A percentile compares a stretch with the other conserved stretches of the same genome.
Evolutionary conservation across 768 basidiomycete genomes (phyloP).

Genomic region (Boletus tomentosulus): DNA sequence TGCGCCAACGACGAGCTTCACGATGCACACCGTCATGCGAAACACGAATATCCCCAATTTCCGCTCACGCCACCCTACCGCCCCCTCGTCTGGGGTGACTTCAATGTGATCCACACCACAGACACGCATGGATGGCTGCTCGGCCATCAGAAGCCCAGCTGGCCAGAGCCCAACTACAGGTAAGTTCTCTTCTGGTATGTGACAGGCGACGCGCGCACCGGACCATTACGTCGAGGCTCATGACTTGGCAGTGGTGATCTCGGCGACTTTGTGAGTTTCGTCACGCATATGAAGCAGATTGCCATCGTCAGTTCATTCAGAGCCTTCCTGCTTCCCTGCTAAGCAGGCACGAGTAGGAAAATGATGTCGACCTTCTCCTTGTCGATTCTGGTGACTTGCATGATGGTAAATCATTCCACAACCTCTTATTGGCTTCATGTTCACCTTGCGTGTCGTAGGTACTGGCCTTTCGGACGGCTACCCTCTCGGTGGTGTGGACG

Average conservation of each 20-base stretch:
- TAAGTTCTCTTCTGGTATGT: conserved; percentile 18
- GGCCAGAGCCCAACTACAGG: conserved; percentile 76
- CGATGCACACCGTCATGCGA: conserved; percentile 27
- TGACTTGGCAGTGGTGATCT: conserved; percentile 45
- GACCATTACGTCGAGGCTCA: not conserved
- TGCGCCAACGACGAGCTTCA: conserved; percentile 16
- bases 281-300: conserved; percentile 72
- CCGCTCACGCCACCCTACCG: conserved; percentile 55
- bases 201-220: not conserved
- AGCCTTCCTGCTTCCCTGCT: not conserved
- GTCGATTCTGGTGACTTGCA: conserved; percentile 81
- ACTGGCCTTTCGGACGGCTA: conserved; percentile 78
- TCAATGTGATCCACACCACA: conserved; percentile 85
- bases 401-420: conserved; percentile 41
- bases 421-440: not conserved
- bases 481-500: conserved; percentile 66
- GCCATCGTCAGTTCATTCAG: conserved; percentile 44
- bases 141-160: conserved; percentile 72
- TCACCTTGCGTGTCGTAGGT: conserved; percentile 36
- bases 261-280: conserved; percentile 88
- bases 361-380: conserved; percentile 78
- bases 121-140: conserved; percentile 82
- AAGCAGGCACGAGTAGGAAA: conserved; percentile 35
- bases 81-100: conserved; percentile 79
- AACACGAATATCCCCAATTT: conserved; percentile 38